Base-by-base conservation (phyloP, 306 rosid species). In the Argentina anserina region DNA sequence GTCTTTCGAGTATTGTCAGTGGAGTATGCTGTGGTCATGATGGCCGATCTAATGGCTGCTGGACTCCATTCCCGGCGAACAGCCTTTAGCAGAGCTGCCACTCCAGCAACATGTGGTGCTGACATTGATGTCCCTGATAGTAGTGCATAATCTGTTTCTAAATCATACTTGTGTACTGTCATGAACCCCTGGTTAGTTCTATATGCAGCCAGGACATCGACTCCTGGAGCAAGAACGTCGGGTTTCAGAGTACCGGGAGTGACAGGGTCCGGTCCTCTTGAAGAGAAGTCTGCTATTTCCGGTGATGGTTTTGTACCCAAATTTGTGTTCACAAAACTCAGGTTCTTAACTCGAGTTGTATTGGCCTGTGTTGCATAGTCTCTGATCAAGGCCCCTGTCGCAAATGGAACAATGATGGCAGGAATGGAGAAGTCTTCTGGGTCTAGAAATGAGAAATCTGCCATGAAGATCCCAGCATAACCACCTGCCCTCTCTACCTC, bases 1-100 rank as follows among this genome's bases (percentile, higher is more conserved):
- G 45, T 65, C n/a, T 49, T 9, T 0, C 2, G 13, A 62, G 66
- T 62, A 31, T 70, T 77, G 37, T 64, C 76, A 9, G 1, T 7
- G 4, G 60, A n/a, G 60, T 70, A 61, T 23, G 67, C 71, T 36
- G 67, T 70, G 21, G 76, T 70, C 65, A 69, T 70, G 62, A 77
- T 61, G 1, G 66, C 64, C 0, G 69, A 71, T 62, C 50, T 33
- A n/a, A 78, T 65, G 17, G 81, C 52, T 29, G 68, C 77, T 1
- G 69, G 68, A 67, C 68, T 56, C 73, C 77, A 72, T 53, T 53
- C 69, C 13, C 25, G 25, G 28, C 72, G 81, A 10, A 46, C 34
- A 12, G 68, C 49, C 40, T 55, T 71, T 2, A 42, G 18, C 20
- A 78, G 52, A 2, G 81, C 62, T 3, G 68, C 77, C n/a, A 65